A percentile compares a stretch with the other conserved stretches of the same genome.
These are phyloP conservation scores for Fusarium heterosporum DNA, from an alignment of 2,329 filamentous ascomycete genomes.

Conservation along the genomic window DNA sequence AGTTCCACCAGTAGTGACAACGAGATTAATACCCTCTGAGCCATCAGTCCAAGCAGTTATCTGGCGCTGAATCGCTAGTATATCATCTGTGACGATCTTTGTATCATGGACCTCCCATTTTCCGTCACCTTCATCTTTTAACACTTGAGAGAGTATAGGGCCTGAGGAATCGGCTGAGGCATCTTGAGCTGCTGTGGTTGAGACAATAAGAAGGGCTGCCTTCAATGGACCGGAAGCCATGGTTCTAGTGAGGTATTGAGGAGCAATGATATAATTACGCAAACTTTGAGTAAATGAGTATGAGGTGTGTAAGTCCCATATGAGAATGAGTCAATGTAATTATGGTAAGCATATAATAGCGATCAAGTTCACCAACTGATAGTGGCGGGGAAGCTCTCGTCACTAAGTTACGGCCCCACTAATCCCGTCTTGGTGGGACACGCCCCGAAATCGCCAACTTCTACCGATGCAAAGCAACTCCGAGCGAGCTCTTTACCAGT, in stretches of 20 bases:
- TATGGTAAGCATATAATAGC: constrained; percentile 10
- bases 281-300: neutral
- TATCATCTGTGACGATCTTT: constrained; percentile 83
- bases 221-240: constrained; percentile 63
- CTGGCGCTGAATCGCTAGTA: constrained; percentile 77
- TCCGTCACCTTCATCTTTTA: constrained; percentile 72
- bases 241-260: neutral
- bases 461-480: constrained; percentile 8
- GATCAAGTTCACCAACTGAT: constrained; percentile 19
- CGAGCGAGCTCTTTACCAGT: constrained; percentile 21
- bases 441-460: constrained; percentile 35
- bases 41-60: constrained; percentile 80
- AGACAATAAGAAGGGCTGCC: constrained; percentile 86
- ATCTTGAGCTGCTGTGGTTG: constrained; percentile 87
- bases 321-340: neutral
- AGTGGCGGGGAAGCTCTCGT: constrained; percentile 37
- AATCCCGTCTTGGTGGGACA: constrained; percentile 37
- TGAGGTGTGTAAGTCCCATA: neutral
- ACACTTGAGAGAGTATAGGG: constrained; percentile 73
- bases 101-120: constrained; percentile 78
- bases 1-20: constrained; percentile 92
- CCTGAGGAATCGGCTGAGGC: constrained; percentile 82
- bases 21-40: constrained; percentile 73
- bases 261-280: neutral
- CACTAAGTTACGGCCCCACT: constrained; percentile 37